Percentiles rank a stretch among this genome's conserved stretches.
Conservation (phyloP, 495 filamentous ascomycete species). For the Amniculicola lignicola region DNA sequence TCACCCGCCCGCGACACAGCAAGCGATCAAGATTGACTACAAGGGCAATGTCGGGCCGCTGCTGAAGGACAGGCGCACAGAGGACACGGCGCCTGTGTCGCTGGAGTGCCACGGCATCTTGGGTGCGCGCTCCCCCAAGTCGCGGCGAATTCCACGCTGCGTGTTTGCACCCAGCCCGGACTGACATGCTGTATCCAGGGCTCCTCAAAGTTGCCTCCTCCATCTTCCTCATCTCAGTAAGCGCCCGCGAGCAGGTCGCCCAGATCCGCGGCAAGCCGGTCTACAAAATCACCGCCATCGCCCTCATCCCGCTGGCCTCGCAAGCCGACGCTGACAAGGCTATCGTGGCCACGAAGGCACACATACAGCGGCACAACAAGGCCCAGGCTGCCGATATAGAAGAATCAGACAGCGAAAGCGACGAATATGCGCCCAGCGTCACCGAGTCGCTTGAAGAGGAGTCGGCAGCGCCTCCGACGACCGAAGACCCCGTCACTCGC, state of each 20-base stretch:
- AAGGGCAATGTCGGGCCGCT: conserved; percentile 55
- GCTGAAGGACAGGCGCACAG: conserved; percentile 43
- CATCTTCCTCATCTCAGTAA: conserved; percentile 81
- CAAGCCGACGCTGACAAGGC: conserved; percentile 67
- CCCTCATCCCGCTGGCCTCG: conserved; percentile 79
- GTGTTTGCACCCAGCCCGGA: neutral
- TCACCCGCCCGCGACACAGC: conserved; percentile 42
- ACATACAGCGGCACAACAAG: conserved; percentile 45
- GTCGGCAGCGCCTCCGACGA: neutral
- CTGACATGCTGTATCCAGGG: conserved; percentile 53
- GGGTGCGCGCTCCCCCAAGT: conserved; percentile 50
- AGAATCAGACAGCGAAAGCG: conserved; percentile 41
- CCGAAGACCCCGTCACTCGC: conserved; percentile 20
- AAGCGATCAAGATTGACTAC: conserved; percentile 67
- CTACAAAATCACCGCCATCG: conserved; percentile 80
- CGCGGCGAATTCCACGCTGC: neutral
- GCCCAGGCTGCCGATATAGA: conserved; percentile 32
- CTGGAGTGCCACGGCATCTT: conserved; percentile 83
- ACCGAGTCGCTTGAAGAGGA: conserved; percentile 39
- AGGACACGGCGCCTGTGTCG: conserved; percentile 41
- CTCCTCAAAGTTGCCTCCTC: conserved; percentile 54
- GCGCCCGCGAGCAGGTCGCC: conserved; percentile 80
- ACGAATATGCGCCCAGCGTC: conserved; percentile 33
- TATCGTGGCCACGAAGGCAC: conserved; percentile 60
- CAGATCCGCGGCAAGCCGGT: conserved; percentile 76